Evolutionary conservation across 768 basidiomycete species (phyloP).

Genomic region (Roridomyces roridus): DNA sequence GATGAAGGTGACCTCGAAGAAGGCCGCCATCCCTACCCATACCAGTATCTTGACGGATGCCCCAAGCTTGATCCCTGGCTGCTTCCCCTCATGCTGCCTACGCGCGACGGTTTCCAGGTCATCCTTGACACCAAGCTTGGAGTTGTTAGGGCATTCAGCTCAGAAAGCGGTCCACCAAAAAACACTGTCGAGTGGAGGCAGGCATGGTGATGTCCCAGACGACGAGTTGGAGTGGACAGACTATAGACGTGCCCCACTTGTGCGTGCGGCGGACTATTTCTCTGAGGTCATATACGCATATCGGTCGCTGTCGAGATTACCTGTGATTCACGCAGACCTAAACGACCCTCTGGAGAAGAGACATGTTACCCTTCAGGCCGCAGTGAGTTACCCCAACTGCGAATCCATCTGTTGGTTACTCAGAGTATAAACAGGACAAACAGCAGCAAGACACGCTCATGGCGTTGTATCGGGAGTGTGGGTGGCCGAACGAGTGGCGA

Average conservation of each 20-base stretch:
- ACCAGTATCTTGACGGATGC: slow-evolving; percentile 1
- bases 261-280: slow-evolving; percentile 13
- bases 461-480: slow-evolving; percentile 6
- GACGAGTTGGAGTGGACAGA: not conserved
- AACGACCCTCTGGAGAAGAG: slow-evolving; percentile 4
- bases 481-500: slow-evolving; percentile 19
- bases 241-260: slow-evolving; percentile 8
- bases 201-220: not conserved
- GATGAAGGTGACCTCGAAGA: not conserved
- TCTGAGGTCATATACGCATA: slow-evolving; percentile 15
- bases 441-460: not conserved
- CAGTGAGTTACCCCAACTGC: not conserved
- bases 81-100: slow-evolving; percentile 12
- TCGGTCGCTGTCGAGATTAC: slow-evolving; percentile 13
- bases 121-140: slow-evolving; percentile 22
- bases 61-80: slow-evolving; percentile 18
- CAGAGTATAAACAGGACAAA: not conserved
- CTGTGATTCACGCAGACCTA: not conserved
- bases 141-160: slow-evolving; percentile 5
- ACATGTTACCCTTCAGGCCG: not conserved
- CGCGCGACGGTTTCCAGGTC: slow-evolving; percentile 10
- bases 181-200: slow-evolving; percentile 11
- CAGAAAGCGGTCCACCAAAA: not conserved
- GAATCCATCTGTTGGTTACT: not conserved
- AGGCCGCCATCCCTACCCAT: slow-evolving; percentile 11